Base-by-base conservation (phyloP, 2,329 filamentous ascomycete genomes). In the Achaetomium macrosporum region DNA sequence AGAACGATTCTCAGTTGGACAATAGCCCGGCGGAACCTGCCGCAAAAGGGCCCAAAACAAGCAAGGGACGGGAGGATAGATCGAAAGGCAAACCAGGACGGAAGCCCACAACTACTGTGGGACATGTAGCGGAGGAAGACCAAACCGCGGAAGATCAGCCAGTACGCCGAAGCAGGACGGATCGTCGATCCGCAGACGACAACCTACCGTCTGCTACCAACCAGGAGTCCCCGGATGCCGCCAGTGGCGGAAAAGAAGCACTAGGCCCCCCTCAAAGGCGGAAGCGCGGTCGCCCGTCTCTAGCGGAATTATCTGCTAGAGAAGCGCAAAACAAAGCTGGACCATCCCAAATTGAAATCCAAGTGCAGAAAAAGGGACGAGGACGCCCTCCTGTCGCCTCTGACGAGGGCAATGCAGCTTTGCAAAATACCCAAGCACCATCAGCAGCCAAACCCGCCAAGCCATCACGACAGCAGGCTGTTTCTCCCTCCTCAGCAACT, bases 271-370 rank as follows among this genome's bases (percentile, higher is more conserved):
- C 47, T 31, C 33, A 30, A 33, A 57, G 54, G n/a, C 37, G 19
- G 31, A 64, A 60, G 39, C 61, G 60, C 9, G 61, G 60, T n/a
- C 63, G 64, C 5, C 57, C 60, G 16, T 63, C 63, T 39, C 41
- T 64, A 1, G 49, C 53, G 29, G 57, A 63, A 20, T 41, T 63
- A 1, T 46, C 62, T n/a, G 42, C 59, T 19, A 56, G 55, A 3
- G 54, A 56, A 25, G 55, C 50, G 3, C 62, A 63, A 25, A 65
- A 62, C 48, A 49, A 57, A 43, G 16, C 37, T 17, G 20, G 29
- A 6, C 29, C 55, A 16, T 36, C 50, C 13, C 44, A 25, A 20
- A 39, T 36, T n/a, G 50, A 45, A 36, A 56, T 58, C n/a, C 51
- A 46, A 33, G 44, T 13, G 25, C 50, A 47, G 42, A 59, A 50